Conservation (phyloP, 305 asterid species). For the Andrographis paniculata region DNA sequence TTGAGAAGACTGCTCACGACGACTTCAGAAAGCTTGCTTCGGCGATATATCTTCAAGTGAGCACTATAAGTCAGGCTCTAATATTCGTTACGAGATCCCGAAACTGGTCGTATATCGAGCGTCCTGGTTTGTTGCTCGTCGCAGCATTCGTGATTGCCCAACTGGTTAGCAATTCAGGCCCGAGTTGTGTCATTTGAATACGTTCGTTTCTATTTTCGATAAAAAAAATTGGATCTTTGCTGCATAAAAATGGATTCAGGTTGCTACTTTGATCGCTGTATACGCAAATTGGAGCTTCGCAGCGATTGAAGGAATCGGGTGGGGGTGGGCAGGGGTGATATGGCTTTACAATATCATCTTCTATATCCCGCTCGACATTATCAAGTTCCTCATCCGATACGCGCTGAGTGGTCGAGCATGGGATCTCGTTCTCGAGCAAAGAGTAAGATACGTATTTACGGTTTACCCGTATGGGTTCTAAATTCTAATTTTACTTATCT, state of each 20-base stretch:
- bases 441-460: slow-evolving; percentile 35
- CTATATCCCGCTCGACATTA: slow-evolving; percentile 82
- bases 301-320: slow-evolving; percentile 96
- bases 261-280: slow-evolving; percentile 92
- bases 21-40: slow-evolving; percentile 98
- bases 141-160: slow-evolving; percentile 84
- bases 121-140: slow-evolving; percentile 86
- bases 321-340: slow-evolving; percentile 99
- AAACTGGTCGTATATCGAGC: slow-evolving; percentile 90
- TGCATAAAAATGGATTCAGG: slow-evolving; percentile 26
- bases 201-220: too few relatives aligned
- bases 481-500: background rate
- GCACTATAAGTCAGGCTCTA: slow-evolving; percentile 96
- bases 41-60: slow-evolving; percentile 96
- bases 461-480: background rate
- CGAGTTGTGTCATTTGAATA: too few relatives aligned
- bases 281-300: slow-evolving; percentile 97
- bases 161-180: slow-evolving; percentile 46
- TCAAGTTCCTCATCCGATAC: slow-evolving; percentile 80
- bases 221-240: background rate
- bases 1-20: slow-evolving; percentile 88
- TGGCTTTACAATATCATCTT: slow-evolving; percentile 85
- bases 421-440: slow-evolving; percentile 94
- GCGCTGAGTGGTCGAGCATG: slow-evolving; percentile 96
- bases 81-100: slow-evolving; percentile 93